Base-by-base conservation (phyloP, 2,329 filamentous ascomycete species). In the Fusarium bulbicola region DNA sequence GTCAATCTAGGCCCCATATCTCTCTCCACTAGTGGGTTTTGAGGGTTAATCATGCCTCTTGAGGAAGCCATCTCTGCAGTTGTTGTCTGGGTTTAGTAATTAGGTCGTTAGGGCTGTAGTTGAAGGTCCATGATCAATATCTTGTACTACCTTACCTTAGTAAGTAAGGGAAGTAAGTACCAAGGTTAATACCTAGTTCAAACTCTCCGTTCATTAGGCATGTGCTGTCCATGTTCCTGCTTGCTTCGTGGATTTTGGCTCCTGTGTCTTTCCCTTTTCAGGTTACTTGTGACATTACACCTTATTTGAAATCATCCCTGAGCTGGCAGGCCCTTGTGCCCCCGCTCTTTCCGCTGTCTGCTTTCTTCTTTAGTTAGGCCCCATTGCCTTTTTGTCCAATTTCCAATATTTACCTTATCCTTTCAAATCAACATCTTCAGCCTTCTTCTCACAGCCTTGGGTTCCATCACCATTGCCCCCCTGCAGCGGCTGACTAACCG, bases 401-500 rank as follows among this genome's bases (percentile, higher is more conserved):
- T 69, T 69, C 66, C 59, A 69, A 69, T 69, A 63, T 64, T 76
- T 68, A 76, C 68, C 57, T 68, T 45, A 64, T 63, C 21, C 64
- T 72, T 70, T 58, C 63, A 69, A 71, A 65, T 73, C 65, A 62
- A 62, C 56, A 52, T 59, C 63, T 40, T 65, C 68, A 65, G 64
- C 65, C 67, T 70, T 66, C 59, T 47, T 68, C 37, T 46, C 37
- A 20, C 52, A 69, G 66, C 66, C 66, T 69, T 52, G 53, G 30
- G 39, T 59, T 13, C 57, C 28, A 50, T 60, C 37, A 45, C 49
- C 40, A 54, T 42, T 30, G 34, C 28, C 67, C 62, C 57, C 57
- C 63, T 66, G 73, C 73, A 72, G 72, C 67, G 63, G 75, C 75
- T 77, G 63, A 77, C 73, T 77, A 77, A 77, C 74, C 40, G 54